Percentiles rank a stretch among this genome's conserved stretches.
Evolutionary conservation across 345 rosid species (phyloP).

Genomic region (Eucalyptus cloeziana): DNA sequence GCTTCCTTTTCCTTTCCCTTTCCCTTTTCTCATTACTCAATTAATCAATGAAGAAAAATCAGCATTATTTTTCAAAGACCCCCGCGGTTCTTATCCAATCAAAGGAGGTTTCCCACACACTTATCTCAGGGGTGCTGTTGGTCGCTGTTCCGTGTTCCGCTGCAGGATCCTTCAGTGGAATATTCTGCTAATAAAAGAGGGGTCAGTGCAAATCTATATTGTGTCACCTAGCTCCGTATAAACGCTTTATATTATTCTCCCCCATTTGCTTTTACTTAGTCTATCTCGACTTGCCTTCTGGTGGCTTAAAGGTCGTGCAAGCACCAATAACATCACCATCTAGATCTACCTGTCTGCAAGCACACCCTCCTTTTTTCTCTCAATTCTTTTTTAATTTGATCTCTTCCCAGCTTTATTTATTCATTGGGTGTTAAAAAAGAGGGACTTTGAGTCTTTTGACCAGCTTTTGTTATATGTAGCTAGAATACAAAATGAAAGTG

Average conservation of each 20-base stretch:
- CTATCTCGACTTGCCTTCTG: background rate
- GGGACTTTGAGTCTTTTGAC: background rate
- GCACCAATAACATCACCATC: background rate
- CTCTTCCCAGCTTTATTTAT: background rate
- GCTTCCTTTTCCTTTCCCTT: background rate
- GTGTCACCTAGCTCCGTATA: background rate
- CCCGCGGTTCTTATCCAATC: background rate
- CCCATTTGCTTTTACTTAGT: background rate
- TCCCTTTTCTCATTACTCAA: background rate
- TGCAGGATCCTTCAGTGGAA: background rate
- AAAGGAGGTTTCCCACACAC: background rate
- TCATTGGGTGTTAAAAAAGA: background rate
- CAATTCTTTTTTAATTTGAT: background rate
- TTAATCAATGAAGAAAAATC: background rate
- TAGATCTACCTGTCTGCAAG: background rate
- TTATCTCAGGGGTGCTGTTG: background rate
- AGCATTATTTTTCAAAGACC: background rate
- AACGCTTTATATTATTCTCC: background rate
- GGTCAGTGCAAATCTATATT: background rate
- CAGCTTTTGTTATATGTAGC: background rate
- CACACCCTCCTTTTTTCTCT: background rate
- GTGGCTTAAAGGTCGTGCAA: background rate
- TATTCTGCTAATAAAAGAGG: background rate
- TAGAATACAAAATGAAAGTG: background rate
- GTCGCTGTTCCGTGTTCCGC: background rate